Percentiles rank a stretch among this genome's conserved stretches.
These are phyloP conservation scores for Trametes coccinea DNA, from an alignment of 768 basidiomycete species.

Conservation along the genomic window DNA sequence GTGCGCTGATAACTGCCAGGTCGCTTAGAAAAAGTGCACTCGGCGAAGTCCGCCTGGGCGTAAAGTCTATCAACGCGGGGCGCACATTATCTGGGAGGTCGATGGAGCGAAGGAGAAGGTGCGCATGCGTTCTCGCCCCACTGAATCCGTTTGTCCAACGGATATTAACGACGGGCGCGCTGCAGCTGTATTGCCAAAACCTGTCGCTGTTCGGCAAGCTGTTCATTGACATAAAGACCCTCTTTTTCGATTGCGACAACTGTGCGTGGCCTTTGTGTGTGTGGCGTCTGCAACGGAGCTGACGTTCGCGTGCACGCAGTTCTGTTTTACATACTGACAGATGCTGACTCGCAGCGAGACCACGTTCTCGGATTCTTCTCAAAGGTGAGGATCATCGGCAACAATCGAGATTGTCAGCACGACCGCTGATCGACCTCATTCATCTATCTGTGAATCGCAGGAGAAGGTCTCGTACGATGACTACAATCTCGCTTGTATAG, in stretches of 20 bases:
- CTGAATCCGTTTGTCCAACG: neutral
- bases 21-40: constrained; percentile 58
- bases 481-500: constrained; percentile 96
- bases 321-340: constrained; percentile 90
- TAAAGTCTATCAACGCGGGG: constrained; percentile 88
- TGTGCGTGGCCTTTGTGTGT: constrained; percentile 47
- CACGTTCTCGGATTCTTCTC: constrained; percentile 80
- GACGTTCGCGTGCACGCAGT: constrained; percentile 45
- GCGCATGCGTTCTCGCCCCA: constrained; percentile 27
- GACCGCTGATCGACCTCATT: constrained; percentile 4
- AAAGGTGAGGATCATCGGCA: constrained; percentile 43
- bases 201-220: constrained; percentile 94
- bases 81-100: constrained; percentile 92
- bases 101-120: constrained; percentile 89
- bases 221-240: constrained; percentile 98
- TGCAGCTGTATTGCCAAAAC: constrained; percentile 93
- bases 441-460: constrained; percentile 36
- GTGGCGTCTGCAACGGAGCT: neutral
- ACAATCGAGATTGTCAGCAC: neutral
- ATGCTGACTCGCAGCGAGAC: constrained; percentile 75
- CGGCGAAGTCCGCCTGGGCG: constrained; percentile 77
- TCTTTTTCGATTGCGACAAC: constrained; percentile 88
- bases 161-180: constrained; percentile 3
- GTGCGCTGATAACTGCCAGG: constrained; percentile 20
- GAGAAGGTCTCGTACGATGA: constrained; percentile 97